These are phyloP conservation scores for Vitis cinerea DNA, from an alignment of 164 flowering plant species.

Conservation along the genomic window DNA sequence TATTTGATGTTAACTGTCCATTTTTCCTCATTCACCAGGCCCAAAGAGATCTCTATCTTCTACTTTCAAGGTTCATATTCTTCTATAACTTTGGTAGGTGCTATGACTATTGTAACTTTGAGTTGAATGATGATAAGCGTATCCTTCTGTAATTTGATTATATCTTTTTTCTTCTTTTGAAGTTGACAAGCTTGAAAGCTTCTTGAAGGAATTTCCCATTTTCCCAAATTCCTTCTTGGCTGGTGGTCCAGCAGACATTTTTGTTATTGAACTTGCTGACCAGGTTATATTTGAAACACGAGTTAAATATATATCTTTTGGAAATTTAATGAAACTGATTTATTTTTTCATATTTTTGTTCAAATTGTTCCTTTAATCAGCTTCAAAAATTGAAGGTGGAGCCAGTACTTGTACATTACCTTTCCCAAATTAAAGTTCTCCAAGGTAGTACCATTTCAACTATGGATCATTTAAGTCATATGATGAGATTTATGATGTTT, in stretches of 20 bases:
- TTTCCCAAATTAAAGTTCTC: constrained; percentile 69
- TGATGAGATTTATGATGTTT: background rate
- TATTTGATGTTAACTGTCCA: background rate
- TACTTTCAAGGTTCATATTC: constrained; percentile 84
- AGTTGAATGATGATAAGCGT: background rate
- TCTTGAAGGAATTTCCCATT: constrained; percentile 70
- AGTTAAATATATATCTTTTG: background rate
- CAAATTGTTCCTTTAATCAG: constrained; percentile 38
- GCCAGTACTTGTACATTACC: constrained; percentile 90
- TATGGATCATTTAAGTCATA: background rate
- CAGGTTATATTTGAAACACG: constrained; percentile 49
- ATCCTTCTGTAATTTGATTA: background rate
- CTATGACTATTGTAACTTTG: constrained; percentile 2
- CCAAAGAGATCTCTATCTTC: constrained; percentile 78
- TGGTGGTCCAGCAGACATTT: constrained; percentile 86
- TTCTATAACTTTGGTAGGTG: constrained; percentile 78
- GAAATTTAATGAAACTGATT: too few relatives aligned
- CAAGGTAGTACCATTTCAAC: constrained; percentile 47
- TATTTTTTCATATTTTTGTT: background rate
- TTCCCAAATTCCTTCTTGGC: constrained; percentile 84
- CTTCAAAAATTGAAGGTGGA: constrained; percentile 95
- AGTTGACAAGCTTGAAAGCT: constrained; percentile 79
- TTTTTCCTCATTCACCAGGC: constrained; percentile 59
- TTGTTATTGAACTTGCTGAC: constrained; percentile 86
- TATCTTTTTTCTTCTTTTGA: constrained; percentile 20